phyloP scores from a whole-genome alignment of 2,329 filamentous ascomycete species.

The Penicillium sp. region DNA sequence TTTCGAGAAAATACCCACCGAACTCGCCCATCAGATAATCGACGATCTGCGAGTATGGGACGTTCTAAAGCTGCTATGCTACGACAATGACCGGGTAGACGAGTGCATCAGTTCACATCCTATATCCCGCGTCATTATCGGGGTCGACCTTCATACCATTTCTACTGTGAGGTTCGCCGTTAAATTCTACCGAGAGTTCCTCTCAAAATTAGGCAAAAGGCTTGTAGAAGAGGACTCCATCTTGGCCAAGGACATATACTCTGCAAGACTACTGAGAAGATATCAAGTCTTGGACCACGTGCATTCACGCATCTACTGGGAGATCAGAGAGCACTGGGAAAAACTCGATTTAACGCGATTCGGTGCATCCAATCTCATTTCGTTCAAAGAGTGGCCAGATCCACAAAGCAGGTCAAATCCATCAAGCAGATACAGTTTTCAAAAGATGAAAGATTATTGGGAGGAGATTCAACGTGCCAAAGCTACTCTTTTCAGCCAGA shows the following conservation, averaged over 20 bases:
- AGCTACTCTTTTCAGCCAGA: background rate
- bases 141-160: background rate
- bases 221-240: background rate
- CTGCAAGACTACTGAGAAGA: no score
- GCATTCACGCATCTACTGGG: background rate
- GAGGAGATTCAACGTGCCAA: conserved; percentile 8
- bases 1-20: conserved; percentile 14
- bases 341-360: background rate
- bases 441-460: conserved; percentile 2
- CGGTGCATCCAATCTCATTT: background rate
- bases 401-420: no score
- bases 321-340: background rate
- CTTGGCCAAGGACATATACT: no score
- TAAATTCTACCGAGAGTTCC: background rate
- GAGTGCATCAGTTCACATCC: conserved; percentile 9
- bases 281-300: background rate
- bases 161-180: background rate
- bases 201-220: background rate
- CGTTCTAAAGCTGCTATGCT: conserved; percentile 13
- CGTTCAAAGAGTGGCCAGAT: no score
- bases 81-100: conserved; percentile 9
- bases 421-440: background rate
- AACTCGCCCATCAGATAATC: conserved; percentile 22
- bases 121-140: conserved; percentile 4
- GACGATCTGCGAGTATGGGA: conserved; percentile 21